A percentile compares a stretch with the other conserved stretches of the same genome.
phyloP scores from a whole-genome alignment of 805 yeast species.

The Barnettozyma populi region DNA sequence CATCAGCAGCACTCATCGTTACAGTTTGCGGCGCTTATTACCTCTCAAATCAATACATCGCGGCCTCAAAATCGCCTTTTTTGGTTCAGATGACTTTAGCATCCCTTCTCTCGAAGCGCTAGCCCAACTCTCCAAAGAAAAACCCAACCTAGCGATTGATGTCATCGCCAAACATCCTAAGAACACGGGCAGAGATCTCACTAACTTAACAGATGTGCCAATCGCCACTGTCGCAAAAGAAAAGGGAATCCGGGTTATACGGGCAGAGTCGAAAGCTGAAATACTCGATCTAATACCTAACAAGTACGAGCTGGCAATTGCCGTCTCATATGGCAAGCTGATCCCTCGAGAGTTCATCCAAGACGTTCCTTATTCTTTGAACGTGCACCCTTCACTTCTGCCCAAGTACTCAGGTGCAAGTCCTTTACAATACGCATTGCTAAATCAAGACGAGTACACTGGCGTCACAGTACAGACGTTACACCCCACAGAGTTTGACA shows the following conservation, averaged over 20 bases:
- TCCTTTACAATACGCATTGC: slow-evolving; percentile 76
- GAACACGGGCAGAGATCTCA: slow-evolving; percentile 53
- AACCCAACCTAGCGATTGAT: slow-evolving; percentile 37
- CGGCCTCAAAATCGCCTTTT: slow-evolving; percentile 46
- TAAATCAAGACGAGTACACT: slow-evolving; percentile 55
- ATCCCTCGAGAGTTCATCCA: slow-evolving; percentile 61
- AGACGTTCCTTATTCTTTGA: slow-evolving; percentile 54
- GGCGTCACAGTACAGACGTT: slow-evolving; percentile 90
- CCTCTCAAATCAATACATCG: neutral
- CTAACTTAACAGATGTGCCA: slow-evolving; percentile 46
- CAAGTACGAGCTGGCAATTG: slow-evolving; percentile 64
- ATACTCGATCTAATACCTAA: slow-evolving; percentile 26
- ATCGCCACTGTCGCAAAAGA: slow-evolving; percentile 37
- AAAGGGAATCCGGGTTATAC: slow-evolving; percentile 31
- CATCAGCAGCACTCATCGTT: neutral
- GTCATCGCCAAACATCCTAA: slow-evolving; percentile 63
- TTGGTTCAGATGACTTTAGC: slow-evolving; percentile 76
- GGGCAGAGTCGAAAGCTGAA: slow-evolving; percentile 49
- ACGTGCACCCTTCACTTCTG: slow-evolving; percentile 87
- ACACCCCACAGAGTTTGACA: slow-evolving; percentile 83
- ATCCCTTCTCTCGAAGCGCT: slow-evolving; percentile 43
- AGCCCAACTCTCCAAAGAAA: slow-evolving; percentile 20
- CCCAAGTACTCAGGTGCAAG: slow-evolving; percentile 86
- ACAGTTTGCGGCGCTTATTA: neutral
- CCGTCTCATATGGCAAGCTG: slow-evolving; percentile 84